Conservation (phyloP, 108 stramenopile genomes). For the Skeletonema costatum region DNA sequence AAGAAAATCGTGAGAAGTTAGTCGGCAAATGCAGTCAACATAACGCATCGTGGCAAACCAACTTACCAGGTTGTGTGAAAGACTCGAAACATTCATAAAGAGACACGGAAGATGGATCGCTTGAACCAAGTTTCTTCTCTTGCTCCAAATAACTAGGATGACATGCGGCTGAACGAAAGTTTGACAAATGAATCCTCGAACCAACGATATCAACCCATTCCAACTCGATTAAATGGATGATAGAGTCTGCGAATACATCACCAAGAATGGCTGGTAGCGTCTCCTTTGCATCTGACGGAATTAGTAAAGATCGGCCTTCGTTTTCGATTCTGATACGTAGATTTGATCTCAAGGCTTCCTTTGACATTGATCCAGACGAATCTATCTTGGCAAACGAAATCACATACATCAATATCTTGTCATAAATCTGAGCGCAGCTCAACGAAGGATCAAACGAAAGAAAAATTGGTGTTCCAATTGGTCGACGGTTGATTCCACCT, state of each 20-base stretch:
- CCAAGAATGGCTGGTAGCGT: conserved; percentile 16
- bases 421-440: conserved; percentile 58
- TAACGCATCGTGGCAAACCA: neutral
- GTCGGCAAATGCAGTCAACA: neutral
- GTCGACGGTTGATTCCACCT: conserved; percentile 4
- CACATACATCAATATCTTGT: conserved; percentile 54
- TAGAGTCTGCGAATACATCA: neutral
- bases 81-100: conserved; percentile 79
- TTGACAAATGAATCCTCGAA: neutral
- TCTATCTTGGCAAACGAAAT: conserved; percentile 29
- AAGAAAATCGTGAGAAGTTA: neutral
- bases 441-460: conserved; percentile 47
- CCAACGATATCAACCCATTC: conserved; percentile 22
- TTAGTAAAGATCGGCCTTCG: neutral
- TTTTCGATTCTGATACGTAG: neutral
- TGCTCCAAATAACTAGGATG: conserved; percentile 7
- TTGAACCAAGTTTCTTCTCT: conserved; percentile 5
- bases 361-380: neutral
- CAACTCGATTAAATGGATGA: conserved; percentile 12
- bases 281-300: conserved; percentile 6
- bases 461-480: conserved; percentile 69
- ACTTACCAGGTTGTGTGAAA: conserved; percentile 60
- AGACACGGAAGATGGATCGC: conserved; percentile 45
- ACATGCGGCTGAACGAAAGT: conserved; percentile 4
- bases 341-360: neutral